phyloP scores from a whole-genome alignment of 768 basidiomycete species.

The Amanita thiersii region DNA sequence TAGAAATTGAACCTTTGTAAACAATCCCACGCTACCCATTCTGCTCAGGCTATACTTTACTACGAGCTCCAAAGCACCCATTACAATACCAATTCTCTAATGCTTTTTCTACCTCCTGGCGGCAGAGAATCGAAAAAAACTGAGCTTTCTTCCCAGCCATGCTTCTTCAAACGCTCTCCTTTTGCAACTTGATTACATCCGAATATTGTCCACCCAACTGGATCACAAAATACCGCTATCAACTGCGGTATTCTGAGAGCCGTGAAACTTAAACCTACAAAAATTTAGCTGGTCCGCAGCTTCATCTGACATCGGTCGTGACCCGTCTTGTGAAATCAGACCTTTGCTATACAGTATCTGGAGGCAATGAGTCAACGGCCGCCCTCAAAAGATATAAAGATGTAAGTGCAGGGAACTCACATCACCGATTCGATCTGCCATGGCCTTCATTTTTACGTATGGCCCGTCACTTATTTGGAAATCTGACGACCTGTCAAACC shows the following conservation, averaged over 20 bases:
- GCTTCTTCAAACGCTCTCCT: constrained; percentile 23
- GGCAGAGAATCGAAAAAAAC: constrained; percentile 16
- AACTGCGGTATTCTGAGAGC: neutral
- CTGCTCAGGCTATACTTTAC: too few relatives aligned
- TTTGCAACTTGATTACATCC: constrained; percentile 29
- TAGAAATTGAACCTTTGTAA: too few relatives aligned
- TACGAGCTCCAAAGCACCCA: too few relatives aligned
- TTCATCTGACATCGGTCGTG: constrained; percentile 23
- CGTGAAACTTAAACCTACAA: constrained; percentile 23
- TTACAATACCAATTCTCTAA: constrained; percentile 12
- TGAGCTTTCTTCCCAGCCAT: constrained; percentile 28
- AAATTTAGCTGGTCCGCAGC: constrained; percentile 27
- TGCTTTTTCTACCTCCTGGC: constrained; percentile 16
- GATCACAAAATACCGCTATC: neutral
- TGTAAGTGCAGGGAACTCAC: constrained; percentile 19
- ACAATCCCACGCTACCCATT: too few relatives aligned
- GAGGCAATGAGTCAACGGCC: too few relatives aligned
- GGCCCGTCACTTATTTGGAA: constrained; percentile 23
- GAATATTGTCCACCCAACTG: constrained; percentile 32
- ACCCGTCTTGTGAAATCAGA: too few relatives aligned
- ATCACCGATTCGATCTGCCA: constrained; percentile 27
- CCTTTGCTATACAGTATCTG: constrained; percentile 9
- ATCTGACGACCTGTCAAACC: too few relatives aligned
- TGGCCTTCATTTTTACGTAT: constrained; percentile 20
- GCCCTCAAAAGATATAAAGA: too few relatives aligned